Base-by-base conservation (phyloP, 2,329 filamentous ascomycete genomes). In the Metarhizium brunneum region DNA sequence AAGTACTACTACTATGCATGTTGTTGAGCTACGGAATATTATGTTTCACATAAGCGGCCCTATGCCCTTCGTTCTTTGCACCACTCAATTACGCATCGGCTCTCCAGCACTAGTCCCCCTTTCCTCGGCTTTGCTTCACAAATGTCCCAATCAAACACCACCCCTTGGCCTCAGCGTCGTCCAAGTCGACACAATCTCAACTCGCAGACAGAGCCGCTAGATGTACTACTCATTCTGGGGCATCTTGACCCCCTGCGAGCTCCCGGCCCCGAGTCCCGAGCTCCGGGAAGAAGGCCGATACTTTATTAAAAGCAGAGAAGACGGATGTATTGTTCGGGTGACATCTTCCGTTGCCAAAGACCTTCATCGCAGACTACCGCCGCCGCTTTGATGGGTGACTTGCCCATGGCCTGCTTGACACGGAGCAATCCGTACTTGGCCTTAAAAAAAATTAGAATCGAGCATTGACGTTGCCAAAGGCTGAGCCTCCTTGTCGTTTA, bases 181-280 rank as follows among this genome's bases (percentile, higher is more conserved):
- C 35, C 36, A 35, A 43, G 40, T 56, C 50, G 43, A 50, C 35
- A 50, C 50, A 56, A 53, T 52, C 50, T 56, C 48, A 53, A 35
- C 36, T 30, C 52, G 49, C 54, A 50, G 50, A 49, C 6, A 55
- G 51, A 55, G 49, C 54, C 54, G 50, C 54, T 50, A 45, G 18
- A 30, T 32, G 45, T 48, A 2, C 49, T 53, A 2, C 49, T 53
- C 54, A 53, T 49, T 47, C 35, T 38, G 54, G 50, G 43, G 49
- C 54, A 42, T 52, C 5, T 50, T 45, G 42, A 6, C n/a, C 47
- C 43, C 47, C 45, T 47, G 47, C 30, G 36, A n/a, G 32, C 18
- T 54, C 29, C 51, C 47, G 48, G 35, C 16, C 47, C 47, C n/a
- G 29, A 25, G 38, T 16, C 47, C 51, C 54, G 38, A 42, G 35